Evolutionary conservation across 2,329 filamentous ascomycete species (phyloP).

Genomic region (Diaporthe nobilis): DNA sequence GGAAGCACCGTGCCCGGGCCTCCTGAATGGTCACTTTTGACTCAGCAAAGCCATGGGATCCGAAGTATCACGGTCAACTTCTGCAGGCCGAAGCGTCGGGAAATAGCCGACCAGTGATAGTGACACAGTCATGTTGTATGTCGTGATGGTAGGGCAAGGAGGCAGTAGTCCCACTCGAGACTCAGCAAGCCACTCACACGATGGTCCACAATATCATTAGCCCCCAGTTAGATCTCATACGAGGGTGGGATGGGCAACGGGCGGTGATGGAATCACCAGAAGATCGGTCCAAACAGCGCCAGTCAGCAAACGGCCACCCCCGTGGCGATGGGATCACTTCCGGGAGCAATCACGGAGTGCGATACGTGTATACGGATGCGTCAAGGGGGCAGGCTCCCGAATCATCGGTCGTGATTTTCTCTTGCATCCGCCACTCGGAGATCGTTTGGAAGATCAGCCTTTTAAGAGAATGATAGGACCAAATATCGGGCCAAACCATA

Average conservation of each 20-base stretch:
- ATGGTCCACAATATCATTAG: neutral
- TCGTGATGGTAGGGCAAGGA: neutral
- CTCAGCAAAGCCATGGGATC: neutral
- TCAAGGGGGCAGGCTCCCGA: constrained; percentile 19
- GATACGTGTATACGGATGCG: constrained; percentile 3
- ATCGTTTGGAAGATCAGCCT: constrained; percentile 28
- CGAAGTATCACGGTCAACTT: neutral
- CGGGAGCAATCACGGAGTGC: neutral
- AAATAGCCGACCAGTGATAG: neutral
- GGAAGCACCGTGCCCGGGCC: constrained; percentile 20
- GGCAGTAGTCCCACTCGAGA: neutral
- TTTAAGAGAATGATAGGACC: constrained; percentile 1
- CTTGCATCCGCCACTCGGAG: constrained; percentile 23
- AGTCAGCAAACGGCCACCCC: constrained; percentile 15
- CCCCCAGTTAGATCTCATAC: constrained; percentile 10
- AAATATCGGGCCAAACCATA: constrained; percentile 33
- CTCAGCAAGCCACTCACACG: neutral
- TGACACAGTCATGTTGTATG: neutral
- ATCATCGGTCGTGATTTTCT: constrained; percentile 22
- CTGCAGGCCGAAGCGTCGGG: neutral
- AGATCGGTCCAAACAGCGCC: constrained; percentile 23
- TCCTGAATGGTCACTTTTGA: neutral
- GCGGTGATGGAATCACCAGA: constrained; percentile 7
- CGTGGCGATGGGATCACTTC: constrained; percentile 17
- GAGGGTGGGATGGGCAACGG: constrained; percentile 13